Conservation (phyloP, 2,329 filamentous ascomycete genomes). For the Karstenula rhodostoma region DNA sequence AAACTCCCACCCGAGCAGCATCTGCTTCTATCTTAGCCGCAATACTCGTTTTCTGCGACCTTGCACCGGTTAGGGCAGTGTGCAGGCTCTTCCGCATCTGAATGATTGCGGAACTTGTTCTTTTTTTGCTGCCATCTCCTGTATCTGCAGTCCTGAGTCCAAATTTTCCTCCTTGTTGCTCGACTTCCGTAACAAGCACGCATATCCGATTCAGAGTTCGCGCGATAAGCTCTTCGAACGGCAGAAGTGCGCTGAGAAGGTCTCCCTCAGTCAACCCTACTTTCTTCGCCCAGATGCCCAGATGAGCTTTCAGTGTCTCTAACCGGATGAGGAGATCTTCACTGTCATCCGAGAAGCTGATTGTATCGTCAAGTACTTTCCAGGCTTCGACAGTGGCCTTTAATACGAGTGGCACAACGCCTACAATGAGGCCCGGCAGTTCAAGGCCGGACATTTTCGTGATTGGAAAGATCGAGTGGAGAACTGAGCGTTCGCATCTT, state of each 20-base stretch:
- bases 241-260: background rate
- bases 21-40: background rate
- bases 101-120: background rate
- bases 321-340: conserved; percentile 12
- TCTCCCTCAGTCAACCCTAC: conserved; percentile 3
- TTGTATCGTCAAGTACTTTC: conserved; percentile 12
- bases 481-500: background rate
- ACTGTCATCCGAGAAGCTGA: conserved; percentile 7
- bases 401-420: conserved; percentile 8
- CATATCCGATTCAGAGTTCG: conserved; percentile 8
- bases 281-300: conserved; percentile 15
- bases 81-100: conserved; percentile 13
- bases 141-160: background rate
- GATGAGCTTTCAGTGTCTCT: conserved; percentile 10
- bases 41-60: background rate
- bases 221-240: conserved; percentile 11
- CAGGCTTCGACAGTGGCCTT: conserved; percentile 5
- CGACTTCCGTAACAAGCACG: conserved; percentile 8
- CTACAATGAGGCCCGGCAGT: background rate
- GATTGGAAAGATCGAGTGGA: background rate
- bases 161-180: conserved; percentile 1
- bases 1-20: background rate
- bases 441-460: conserved; percentile 7
- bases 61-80: background rate
- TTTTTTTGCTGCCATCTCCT: background rate